phyloP scores from a whole-genome alignment of 805 yeast species.

The Candida stauntonica region DNA sequence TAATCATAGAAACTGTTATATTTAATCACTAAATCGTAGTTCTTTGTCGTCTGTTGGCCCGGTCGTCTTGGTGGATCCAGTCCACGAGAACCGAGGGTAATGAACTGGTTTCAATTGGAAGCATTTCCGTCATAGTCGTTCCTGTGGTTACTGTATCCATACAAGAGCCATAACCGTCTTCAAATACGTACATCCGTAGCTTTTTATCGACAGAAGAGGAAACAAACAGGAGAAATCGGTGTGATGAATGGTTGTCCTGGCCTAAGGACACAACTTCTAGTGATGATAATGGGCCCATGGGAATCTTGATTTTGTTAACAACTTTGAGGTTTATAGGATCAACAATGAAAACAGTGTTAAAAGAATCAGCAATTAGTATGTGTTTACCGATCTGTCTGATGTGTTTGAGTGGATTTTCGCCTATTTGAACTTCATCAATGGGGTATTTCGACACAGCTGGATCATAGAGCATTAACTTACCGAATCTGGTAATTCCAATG shows the following conservation, averaged over 20 bases:
- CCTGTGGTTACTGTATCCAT: conserved; percentile 5
- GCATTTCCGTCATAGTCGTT: conserved; percentile 9
- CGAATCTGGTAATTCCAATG: conserved; percentile 24
- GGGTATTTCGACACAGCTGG: conserved; percentile 20
- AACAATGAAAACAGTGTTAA: conserved; percentile 18
- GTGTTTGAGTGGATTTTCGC: conserved; percentile 23
- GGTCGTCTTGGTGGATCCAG: conserved; percentile 6
- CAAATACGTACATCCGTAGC: conserved; percentile 12
- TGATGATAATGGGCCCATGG: conserved; percentile 22
- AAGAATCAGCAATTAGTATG: conserved; percentile 21
- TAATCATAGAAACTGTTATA: no score
- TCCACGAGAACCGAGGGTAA: conserved; percentile 5
- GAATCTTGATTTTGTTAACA: conserved; percentile 14
- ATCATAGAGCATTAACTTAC: conserved; percentile 18
- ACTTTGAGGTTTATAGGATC: conserved; percentile 9
- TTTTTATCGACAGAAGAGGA: conserved; percentile 15
- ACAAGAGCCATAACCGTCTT: conserved; percentile 13
- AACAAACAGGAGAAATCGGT: conserved; percentile 9
- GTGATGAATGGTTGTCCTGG: conserved; percentile 4
- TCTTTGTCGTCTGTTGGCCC: no score
- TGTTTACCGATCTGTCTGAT: conserved; percentile 5
- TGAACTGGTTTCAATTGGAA: conserved; percentile 3
- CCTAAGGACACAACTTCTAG: conserved; percentile 4
- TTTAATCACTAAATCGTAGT: no score
- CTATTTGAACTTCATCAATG: conserved; percentile 20